These are phyloP conservation scores for Mycena kentingensis DNA, from an alignment of 768 basidiomycete genomes.

Conservation along the genomic window DNA sequence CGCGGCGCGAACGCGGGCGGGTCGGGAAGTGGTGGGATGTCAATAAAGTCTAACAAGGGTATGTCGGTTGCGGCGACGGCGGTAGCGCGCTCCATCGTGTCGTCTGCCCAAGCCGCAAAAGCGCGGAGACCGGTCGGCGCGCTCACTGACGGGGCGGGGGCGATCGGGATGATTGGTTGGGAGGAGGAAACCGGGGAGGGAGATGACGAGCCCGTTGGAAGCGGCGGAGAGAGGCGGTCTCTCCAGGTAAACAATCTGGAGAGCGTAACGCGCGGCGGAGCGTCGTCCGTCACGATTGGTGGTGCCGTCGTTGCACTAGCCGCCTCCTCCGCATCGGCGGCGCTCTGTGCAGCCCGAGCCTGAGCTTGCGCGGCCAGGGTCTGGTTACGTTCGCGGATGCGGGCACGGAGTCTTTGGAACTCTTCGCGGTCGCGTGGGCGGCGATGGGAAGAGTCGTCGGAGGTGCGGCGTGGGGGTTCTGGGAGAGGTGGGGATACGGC, in stretches of 20 bases:
- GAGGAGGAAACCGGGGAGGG: no score
- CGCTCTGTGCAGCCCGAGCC: neutral
- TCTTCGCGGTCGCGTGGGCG: slow-evolving; percentile 18
- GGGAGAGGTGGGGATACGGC: slow-evolving; percentile 21
- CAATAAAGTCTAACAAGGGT: neutral
- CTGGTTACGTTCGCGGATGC: no score
- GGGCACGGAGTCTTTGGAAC: slow-evolving; percentile 9
- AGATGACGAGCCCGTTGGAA: no score
- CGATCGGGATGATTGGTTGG: neutral
- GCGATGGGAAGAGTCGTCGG: slow-evolving; percentile 1
- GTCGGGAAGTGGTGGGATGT: slow-evolving; percentile 8
- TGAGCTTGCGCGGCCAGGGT: slow-evolving; percentile 5
- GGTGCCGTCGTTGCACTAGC: no score
- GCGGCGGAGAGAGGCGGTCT: neutral
- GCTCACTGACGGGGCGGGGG: neutral
- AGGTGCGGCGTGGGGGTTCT: neutral
- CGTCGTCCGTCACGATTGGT: no score
- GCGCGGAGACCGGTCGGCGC: neutral
- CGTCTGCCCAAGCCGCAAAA: slow-evolving; percentile 22
- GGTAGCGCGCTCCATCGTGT: slow-evolving; percentile 18
- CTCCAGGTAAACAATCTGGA: neutral
- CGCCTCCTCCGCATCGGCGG: neutral
- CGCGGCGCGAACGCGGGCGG: neutral
- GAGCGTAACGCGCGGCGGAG: neutral
- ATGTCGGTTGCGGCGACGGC: slow-evolving; percentile 11